These are phyloP conservation scores for Phytophthora tentaculata DNA, from an alignment of 352 stramenopile genomes.

Conservation along the genomic window DNA sequence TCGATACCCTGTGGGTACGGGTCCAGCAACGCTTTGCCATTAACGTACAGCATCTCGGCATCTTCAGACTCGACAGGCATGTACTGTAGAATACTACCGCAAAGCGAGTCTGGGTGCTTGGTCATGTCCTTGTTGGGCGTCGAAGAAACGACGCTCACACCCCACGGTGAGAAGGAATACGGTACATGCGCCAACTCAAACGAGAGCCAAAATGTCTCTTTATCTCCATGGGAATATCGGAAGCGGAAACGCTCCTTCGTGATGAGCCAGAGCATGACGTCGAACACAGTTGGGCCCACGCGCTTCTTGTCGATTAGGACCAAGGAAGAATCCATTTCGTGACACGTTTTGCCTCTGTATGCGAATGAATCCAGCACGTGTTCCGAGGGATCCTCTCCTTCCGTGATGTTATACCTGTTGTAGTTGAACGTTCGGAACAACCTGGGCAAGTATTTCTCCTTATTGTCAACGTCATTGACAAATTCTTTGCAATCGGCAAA, in stretches of 20 bases:
- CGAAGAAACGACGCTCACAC: constrained; percentile 42
- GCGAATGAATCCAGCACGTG: constrained; percentile 53
- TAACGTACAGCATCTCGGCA: constrained; percentile 35
- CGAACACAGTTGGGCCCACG: constrained; percentile 32
- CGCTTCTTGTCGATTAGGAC: constrained; percentile 35
- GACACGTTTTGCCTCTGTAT: constrained; percentile 51
- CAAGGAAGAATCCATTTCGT: constrained; percentile 73
- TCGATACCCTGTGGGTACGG: constrained; percentile 34
- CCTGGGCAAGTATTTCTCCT: constrained; percentile 45
- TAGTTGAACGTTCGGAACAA: constrained; percentile 61
- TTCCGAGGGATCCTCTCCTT: constrained; percentile 29
- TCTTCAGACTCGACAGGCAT: constrained; percentile 11
- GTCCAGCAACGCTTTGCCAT: constrained; percentile 29
- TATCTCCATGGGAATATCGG: constrained; percentile 38
- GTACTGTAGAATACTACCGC: constrained; percentile 45
- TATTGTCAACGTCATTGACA: constrained; percentile 42
- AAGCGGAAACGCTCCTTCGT: constrained; percentile 39
- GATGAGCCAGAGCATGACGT: constrained; percentile 45
- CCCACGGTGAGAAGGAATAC: constrained; percentile 56
- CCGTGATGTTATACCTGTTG: constrained; percentile 38
- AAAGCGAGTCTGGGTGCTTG: constrained; percentile 45
- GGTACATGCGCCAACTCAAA: constrained; percentile 42
- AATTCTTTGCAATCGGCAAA: constrained; percentile 45
- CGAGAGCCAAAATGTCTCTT: constrained; percentile 38
- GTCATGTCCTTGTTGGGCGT: constrained; percentile 44